A percentile compares a stretch with the other conserved stretches of the same genome.
These are phyloP conservation scores for Ophiocordyceps camponoti-leonardi DNA, from an alignment of 2,329 filamentous ascomycete genomes.

Conservation along the genomic window DNA sequence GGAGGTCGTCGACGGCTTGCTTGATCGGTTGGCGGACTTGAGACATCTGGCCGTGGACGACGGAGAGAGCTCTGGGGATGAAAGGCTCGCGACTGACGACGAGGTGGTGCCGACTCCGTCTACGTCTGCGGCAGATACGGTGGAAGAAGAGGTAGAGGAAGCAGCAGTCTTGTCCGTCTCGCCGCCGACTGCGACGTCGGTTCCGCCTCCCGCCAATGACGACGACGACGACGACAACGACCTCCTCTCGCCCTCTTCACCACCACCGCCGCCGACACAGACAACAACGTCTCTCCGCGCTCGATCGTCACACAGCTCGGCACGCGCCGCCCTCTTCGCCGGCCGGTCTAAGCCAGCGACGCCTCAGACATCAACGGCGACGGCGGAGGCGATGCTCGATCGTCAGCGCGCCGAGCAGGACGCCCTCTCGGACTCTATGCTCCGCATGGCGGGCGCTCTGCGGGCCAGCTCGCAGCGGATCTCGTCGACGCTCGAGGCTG, in stretches of 20 bases:
- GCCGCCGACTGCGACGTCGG: slow-evolving; percentile 2
- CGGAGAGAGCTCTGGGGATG: slow-evolving; percentile 30
- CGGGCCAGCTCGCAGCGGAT: slow-evolving; percentile 62
- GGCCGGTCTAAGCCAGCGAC: slow-evolving; percentile 16
- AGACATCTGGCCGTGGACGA: slow-evolving; percentile 33
- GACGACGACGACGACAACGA: neutral
- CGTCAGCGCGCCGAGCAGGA: slow-evolving; percentile 73
- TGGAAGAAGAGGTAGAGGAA: slow-evolving; percentile 4
- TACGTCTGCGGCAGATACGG: slow-evolving; percentile 11
- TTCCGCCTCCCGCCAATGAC: slow-evolving; percentile 3
- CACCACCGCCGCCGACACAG: slow-evolving; percentile 8
- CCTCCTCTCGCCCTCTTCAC: slow-evolving; percentile 1
- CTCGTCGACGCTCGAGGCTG: slow-evolving; percentile 49
- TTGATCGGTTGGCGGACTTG: slow-evolving; percentile 50
- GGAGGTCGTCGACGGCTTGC: slow-evolving; percentile 46
- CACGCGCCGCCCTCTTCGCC: slow-evolving; percentile 27
- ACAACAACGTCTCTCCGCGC: slow-evolving; percentile 18
- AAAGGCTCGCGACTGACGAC: slow-evolving; percentile 34
- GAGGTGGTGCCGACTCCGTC: slow-evolving; percentile 33
- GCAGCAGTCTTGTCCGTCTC: slow-evolving; percentile 1
- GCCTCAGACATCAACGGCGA: slow-evolving; percentile 25
- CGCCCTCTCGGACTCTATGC: slow-evolving; percentile 61
- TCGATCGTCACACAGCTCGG: slow-evolving; percentile 17
- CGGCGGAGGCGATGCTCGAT: slow-evolving; percentile 56
- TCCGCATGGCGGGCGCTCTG: slow-evolving; percentile 60